These are phyloP conservation scores for Nitzschia sp. DNA, from an alignment of 108 stramenopile genomes.

Conservation along the genomic window DNA sequence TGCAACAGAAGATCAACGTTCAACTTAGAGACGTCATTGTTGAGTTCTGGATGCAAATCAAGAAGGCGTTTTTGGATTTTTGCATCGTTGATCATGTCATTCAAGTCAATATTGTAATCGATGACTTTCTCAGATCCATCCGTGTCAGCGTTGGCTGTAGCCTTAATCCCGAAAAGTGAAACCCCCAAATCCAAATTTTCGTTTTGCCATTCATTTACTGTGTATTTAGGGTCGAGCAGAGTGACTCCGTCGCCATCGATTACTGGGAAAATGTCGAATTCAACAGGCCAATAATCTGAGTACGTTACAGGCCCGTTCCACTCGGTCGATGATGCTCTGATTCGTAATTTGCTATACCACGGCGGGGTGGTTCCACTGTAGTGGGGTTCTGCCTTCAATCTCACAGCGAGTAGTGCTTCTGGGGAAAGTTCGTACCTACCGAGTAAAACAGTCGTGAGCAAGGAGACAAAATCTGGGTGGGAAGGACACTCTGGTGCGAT, in stretches of 20 bases:
- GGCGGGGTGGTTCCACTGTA: constrained; percentile 1
- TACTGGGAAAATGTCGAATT: constrained; percentile 5
- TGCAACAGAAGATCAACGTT: background rate
- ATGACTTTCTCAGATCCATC: constrained; percentile 10
- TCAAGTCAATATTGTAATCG: constrained; percentile 6
- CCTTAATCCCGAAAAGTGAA: background rate
- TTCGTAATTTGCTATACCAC: background rate
- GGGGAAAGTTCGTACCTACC: constrained; percentile 1
- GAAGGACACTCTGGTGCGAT: too few relatives aligned
- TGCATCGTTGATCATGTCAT: background rate
- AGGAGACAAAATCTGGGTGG: too few relatives aligned
- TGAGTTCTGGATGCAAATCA: background rate
- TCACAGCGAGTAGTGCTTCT: background rate
- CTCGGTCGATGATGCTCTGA: background rate
- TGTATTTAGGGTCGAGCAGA: background rate
- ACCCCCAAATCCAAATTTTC: background rate
- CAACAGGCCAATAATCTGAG: constrained; percentile 1
- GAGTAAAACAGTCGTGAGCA: too few relatives aligned
- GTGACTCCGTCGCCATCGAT: background rate
- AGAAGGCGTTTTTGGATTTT: constrained; percentile 8
- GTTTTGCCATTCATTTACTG: background rate
- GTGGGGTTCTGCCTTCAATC: background rate
- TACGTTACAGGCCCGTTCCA: background rate
- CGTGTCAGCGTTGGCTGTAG: background rate
- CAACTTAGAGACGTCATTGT: background rate